phyloP scores from a whole-genome alignment of 2,329 filamentous ascomycete genomes.

The Trichoderma afroharzianum region DNA sequence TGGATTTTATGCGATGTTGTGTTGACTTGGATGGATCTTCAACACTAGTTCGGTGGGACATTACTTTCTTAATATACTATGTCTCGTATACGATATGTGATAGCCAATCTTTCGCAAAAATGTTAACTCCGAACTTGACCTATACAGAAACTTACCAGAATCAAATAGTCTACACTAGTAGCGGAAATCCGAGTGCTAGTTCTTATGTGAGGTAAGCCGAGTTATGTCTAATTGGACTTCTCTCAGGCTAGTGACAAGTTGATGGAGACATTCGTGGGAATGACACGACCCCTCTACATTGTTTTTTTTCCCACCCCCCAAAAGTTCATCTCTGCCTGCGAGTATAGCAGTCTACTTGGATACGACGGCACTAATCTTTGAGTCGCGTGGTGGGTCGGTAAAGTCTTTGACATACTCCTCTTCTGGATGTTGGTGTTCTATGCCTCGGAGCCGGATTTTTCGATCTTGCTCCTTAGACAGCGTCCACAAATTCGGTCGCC shows the following conservation, averaged over 20 bases:
- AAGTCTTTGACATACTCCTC: no score
- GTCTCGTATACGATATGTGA: not conserved
- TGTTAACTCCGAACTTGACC: not conserved
- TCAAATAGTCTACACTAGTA: not conserved
- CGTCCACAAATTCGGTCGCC: not conserved
- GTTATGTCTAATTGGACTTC: not conserved
- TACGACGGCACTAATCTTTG: accelerated
- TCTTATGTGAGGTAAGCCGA: not conserved
- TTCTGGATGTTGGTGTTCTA: accelerated
- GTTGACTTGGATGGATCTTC: not conserved
- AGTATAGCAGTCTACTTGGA: not conserved
- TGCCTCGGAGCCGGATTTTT: not conserved
- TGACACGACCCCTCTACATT: not conserved
- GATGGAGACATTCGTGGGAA: not conserved
- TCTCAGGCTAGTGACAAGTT: not conserved
- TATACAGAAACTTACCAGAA: not conserved
- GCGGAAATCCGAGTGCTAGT: not conserved
- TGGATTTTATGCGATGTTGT: not conserved
- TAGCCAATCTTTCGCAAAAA: not conserved
- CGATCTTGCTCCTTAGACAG: not conserved
- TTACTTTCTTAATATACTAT: not conserved
- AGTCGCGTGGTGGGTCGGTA: no score
- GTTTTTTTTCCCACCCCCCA: not conserved
- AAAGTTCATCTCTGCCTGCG: not conserved
- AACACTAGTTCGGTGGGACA: not conserved